Evolutionary conservation across 495 filamentous ascomycete species (phyloP).

Genomic region (Corynascus novoguineensis): DNA sequence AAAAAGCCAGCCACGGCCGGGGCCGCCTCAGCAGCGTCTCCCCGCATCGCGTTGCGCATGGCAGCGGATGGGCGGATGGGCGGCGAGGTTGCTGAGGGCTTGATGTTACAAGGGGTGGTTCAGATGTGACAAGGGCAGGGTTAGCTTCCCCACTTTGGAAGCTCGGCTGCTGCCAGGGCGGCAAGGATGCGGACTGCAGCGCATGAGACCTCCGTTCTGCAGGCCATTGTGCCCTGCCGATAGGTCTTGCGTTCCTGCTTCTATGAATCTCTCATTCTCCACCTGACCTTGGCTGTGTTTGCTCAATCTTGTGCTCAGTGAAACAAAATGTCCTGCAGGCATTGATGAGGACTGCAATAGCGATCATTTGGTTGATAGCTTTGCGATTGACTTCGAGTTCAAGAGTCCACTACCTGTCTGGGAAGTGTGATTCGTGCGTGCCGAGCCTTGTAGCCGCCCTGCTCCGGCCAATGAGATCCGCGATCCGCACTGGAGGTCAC

Average conservation of each 20-base stretch:
- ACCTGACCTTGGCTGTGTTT: too few species aligned
- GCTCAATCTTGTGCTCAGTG: too few species aligned
- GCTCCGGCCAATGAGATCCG: constrained; percentile 33
- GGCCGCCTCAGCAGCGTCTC: constrained; percentile 22
- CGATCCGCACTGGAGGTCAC: constrained; percentile 18
- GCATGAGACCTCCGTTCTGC: background rate
- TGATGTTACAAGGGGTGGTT: constrained; percentile 3
- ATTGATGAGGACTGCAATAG: too few species aligned
- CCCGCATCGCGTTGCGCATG: constrained; percentile 9
- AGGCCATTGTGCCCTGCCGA: background rate
- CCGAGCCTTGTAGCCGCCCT: constrained; percentile 39
- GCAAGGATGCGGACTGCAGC: background rate
- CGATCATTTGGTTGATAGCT: constrained; percentile 3
- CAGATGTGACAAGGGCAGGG: too few species aligned
- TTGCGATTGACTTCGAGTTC: constrained; percentile 13
- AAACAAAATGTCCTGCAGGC: too few species aligned
- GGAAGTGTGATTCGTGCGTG: constrained; percentile 41
- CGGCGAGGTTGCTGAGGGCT: constrained; percentile 1
- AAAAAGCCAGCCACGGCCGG: constrained; percentile 24
- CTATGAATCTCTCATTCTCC: background rate
- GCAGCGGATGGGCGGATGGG: background rate
- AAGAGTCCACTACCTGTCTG: constrained; percentile 16
- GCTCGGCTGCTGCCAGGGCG: constrained; percentile 10
- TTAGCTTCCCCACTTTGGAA: too few species aligned
- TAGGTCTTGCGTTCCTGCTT: background rate